Base-by-base conservation (phyloP, 176 grass and related monocot species). In the Rhynchospora breviuscula region DNA sequence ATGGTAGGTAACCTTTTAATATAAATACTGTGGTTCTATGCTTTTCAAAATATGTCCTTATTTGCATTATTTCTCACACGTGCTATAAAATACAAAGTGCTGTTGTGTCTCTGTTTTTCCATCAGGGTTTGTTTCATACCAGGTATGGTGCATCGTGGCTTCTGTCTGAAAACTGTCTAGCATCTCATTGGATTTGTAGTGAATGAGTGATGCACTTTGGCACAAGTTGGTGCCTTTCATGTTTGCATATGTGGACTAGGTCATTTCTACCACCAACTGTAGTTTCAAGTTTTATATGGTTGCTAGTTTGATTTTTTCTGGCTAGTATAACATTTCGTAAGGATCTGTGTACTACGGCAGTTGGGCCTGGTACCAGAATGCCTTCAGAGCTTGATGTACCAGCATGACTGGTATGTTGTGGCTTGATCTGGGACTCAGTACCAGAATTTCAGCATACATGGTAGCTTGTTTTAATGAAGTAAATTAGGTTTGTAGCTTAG, bases 361-460 rank as follows among this genome's bases (percentile, higher is more conserved):
- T 7, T 35, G 73, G 23, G n/a, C 18, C 17, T 14, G 17, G 25
- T 78, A 57, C 3, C 73, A 78, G 22, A 18, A 78, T 78, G 49
- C 26, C 12, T 10, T 78, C 31, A 33, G 49, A 56, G 29, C 48
- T 25, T 17, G 23, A 57, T 57, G 25, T 57, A 35, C 26, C 52
- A 35, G 25, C 49, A 57, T 56, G 14, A 18, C 49, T 13, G 49
- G 11, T 78, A 56, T 49, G 73, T 57, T 56, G 13, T 78, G 26
- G 15, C 56, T 57, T 78, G 23, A 54, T 17, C 22, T 57, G 0
- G 23, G 14, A 29, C n/a, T 59, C 57, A 63, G n/a, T 81, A 74
- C 85, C 84, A 90, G 47, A 31, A 85, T 93, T 90, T 26, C 84
- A 93, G 80, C 21, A 90, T 85, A 72, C 62, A 79, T 11, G 74